phyloP scores from a whole-genome alignment of 1,139 yeast genomes.

The Blastobotrys arbuscula region DNA sequence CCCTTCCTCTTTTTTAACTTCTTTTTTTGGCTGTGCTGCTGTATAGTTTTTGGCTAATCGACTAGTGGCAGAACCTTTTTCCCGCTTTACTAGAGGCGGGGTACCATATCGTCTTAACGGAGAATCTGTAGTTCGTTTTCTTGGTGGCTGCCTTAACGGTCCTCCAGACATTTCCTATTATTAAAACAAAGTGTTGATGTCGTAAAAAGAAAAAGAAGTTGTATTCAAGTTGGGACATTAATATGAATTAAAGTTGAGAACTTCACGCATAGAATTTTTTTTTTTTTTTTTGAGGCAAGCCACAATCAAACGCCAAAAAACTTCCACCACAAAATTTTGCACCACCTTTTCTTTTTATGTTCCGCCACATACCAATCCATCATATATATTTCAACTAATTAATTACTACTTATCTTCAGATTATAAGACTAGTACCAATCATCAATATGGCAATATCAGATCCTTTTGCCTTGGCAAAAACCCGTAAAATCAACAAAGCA shows the following conservation, averaged over 20 bases:
- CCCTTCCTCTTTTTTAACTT: not conserved
- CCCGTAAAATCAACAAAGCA: constrained; percentile 26
- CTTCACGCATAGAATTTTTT: no score
- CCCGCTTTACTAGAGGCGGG: constrained; percentile 1
- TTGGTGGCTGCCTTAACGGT: not conserved
- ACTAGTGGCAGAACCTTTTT: not conserved
- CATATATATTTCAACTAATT: no score
- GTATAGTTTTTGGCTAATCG: not conserved
- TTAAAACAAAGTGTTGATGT: not conserved
- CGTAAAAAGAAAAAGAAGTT: not conserved
- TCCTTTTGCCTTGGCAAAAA: constrained; percentile 13
- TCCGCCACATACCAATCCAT: no score
- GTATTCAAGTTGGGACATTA: no score
- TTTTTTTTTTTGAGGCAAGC: no score
- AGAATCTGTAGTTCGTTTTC: not conserved
- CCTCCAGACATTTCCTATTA: not conserved
- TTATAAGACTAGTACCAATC: not conserved
- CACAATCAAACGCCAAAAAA: no score
- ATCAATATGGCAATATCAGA: constrained; percentile 1
- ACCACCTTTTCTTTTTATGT: no score
- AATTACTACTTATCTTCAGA: no score
- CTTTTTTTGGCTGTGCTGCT: not conserved
- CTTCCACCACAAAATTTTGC: no score
- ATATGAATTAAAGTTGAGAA: no score
- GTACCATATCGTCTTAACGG: constrained; percentile 2